phyloP scores from a whole-genome alignment of 768 basidiomycete genomes.

The Mycena alexandri region DNA sequence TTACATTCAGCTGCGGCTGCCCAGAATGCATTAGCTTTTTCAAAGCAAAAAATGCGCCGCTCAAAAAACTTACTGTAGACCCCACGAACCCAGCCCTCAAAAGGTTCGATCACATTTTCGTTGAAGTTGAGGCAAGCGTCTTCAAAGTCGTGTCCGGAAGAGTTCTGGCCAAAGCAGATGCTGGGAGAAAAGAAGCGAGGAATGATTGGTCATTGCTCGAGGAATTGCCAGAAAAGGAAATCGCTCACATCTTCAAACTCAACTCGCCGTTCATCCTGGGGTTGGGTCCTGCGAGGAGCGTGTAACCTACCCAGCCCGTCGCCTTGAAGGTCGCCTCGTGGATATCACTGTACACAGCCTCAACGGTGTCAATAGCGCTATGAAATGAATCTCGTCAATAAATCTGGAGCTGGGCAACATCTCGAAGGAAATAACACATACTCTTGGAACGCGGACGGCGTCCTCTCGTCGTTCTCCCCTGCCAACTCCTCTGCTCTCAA shows the following conservation, averaged over 20 bases:
- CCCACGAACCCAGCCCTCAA: background rate
- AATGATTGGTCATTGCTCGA: background rate
- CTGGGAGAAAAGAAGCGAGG: background rate
- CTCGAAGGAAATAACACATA: background rate
- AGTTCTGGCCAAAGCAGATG: conserved; percentile 1
- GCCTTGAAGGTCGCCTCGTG: background rate
- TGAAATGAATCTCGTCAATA: background rate
- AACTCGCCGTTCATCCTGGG: conserved; percentile 21
- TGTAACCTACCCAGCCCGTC: background rate
- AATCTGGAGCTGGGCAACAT: background rate
- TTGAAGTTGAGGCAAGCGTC: conserved; percentile 12
- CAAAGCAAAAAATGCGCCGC: no score
- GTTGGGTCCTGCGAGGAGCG: conserved; percentile 10
- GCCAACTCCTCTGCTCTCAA: background rate
- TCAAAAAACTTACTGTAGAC: background rate
- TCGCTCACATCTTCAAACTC: conserved; percentile 13
- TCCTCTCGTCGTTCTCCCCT: background rate
- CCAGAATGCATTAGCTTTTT: no score
- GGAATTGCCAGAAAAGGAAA: background rate
- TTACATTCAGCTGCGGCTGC: no score
- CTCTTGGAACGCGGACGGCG: background rate
- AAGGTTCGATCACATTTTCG: background rate
- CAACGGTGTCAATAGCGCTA: conserved; percentile 3
- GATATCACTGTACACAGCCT: background rate
- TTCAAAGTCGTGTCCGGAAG: conserved; percentile 10